A percentile compares a stretch with the other conserved stretches of the same genome.
Evolutionary conservation across 139 green algal species (phyloP).

Genomic region (Auxenochlorella protothecoides): DNA sequence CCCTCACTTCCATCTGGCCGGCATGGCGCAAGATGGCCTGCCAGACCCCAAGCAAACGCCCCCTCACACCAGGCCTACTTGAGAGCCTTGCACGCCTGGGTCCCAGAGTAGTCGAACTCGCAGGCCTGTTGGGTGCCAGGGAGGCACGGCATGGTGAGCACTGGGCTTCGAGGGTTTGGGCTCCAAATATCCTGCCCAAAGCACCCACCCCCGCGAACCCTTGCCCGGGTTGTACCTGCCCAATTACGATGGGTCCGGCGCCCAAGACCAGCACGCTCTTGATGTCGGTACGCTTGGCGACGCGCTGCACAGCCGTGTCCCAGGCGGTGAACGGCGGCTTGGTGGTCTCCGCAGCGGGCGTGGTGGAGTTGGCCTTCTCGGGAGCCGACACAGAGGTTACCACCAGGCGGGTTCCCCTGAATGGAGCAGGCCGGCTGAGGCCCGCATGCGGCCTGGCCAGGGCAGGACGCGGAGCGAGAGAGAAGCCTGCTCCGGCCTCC

Average conservation of each 20-base stretch:
- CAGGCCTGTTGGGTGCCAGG: constrained; percentile 62
- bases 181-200: no score
- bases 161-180: no score
- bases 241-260: constrained; percentile 96
- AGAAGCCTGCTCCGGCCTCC: no score
- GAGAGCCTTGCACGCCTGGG: constrained; percentile 97
- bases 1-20: no score
- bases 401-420: background rate
- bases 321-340: constrained; percentile 20
- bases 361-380: constrained; percentile 5
- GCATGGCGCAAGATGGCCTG: no score
- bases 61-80: constrained; percentile 33
- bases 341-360: background rate
- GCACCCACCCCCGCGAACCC: no score
- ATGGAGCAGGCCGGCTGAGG: background rate
- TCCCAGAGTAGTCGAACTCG: constrained; percentile 99
- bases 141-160: no score
- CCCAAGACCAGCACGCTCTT: constrained; percentile 87
- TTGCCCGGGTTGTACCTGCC: constrained; percentile 50
- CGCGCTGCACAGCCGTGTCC: constrained; percentile 8
- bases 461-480: no score
- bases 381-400: constrained; percentile 16
- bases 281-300: constrained; percentile 55
- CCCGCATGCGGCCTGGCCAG: no score
- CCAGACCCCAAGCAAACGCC: no score